Conservation (phyloP, 345 rosid species). For the Erucastrum elatum region DNA sequence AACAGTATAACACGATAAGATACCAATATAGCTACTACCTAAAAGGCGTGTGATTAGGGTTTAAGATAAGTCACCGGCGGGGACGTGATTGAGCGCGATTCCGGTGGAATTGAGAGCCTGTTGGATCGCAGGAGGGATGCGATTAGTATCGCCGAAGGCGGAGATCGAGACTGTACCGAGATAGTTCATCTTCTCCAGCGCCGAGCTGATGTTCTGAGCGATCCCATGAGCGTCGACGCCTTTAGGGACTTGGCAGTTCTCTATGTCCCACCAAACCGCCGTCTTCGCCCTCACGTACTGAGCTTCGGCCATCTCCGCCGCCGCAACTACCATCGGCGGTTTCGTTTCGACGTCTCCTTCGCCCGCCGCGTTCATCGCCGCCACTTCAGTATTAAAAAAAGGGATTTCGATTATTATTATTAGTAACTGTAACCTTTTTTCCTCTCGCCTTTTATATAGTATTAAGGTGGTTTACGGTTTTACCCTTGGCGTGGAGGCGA, state of each 20-base stretch:
- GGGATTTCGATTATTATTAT: neutral
- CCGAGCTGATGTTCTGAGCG: constrained; percentile 92
- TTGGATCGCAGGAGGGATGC: constrained; percentile 60
- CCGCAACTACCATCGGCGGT: neutral
- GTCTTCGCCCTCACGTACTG: constrained; percentile 75
- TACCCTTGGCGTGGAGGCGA: neutral
- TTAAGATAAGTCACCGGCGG: constrained; percentile 55
- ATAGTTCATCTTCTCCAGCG: constrained; percentile 66
- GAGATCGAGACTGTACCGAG: constrained; percentile 83
- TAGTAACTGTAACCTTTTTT: neutral
- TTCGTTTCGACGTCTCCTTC: neutral
- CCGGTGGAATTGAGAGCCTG: constrained; percentile 90
- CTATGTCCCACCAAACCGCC: constrained; percentile 97
- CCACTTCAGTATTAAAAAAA: neutral
- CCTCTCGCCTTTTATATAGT: neutral
- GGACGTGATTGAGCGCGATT: constrained; percentile 85
- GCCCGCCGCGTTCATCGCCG: constrained; percentile 12
- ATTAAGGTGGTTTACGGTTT: neutral
- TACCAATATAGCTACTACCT: no score
- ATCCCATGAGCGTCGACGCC: constrained; percentile 69
- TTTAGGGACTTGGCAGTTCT: constrained; percentile 82
- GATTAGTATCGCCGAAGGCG: constrained; percentile 81
- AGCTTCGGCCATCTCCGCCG: constrained; percentile 41
- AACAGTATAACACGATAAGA: neutral
- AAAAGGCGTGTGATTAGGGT: neutral